Evolutionary conservation across 2,329 filamentous ascomycete species (phyloP).

Genomic region (Mycosphaerella sp.): DNA sequence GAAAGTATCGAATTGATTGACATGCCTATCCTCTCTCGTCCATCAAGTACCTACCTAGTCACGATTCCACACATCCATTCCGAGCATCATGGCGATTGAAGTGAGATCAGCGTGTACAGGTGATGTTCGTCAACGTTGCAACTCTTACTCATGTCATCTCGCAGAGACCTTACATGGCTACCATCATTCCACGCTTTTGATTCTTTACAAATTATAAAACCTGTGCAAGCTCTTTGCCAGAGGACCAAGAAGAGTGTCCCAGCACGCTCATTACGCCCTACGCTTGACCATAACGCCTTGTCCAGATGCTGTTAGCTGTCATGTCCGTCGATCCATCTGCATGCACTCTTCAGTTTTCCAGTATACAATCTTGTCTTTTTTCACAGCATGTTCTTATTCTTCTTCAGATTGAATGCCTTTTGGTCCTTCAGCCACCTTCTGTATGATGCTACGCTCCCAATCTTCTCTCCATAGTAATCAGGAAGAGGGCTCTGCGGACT

Average conservation of each 20-base stretch:
- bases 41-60: too few relatives aligned
- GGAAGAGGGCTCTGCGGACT: conserved; percentile 89
- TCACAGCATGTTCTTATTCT: conserved; percentile 62
- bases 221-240: background rate
- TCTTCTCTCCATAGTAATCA: conserved; percentile 98
- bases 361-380: background rate
- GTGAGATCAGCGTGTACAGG: too few relatives aligned
- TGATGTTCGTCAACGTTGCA: too few relatives aligned
- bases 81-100: too few relatives aligned
- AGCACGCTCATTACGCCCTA: background rate
- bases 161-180: background rate
- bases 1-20: too few relatives aligned
- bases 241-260: background rate
- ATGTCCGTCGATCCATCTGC: background rate
- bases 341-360: background rate
- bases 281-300: conserved; percentile 2
- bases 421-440: conserved; percentile 97
- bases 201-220: background rate
- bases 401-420: conserved; percentile 84
- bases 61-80: too few relatives aligned
- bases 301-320: background rate
- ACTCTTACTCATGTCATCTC: background rate
- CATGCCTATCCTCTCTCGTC: too few relatives aligned
- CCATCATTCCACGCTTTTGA: background rate
- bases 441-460: conserved; percentile 85